Conservation (phyloP, 371 early-diverging fungal genomes). For the Mucor plumbeus region DNA sequence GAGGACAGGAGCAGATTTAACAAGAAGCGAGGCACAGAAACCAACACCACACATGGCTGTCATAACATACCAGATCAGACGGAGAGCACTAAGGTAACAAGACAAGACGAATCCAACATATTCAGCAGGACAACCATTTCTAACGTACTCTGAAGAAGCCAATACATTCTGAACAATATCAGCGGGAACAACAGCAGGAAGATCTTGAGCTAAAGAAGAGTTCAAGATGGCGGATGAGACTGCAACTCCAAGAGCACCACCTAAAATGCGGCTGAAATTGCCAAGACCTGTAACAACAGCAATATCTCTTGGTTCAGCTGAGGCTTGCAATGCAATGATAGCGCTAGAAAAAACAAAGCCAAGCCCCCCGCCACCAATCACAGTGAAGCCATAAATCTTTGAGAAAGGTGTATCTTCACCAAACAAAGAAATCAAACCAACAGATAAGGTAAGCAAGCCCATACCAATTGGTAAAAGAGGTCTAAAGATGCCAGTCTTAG, state of each 20-base stretch:
- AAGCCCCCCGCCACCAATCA: slow-evolving; percentile 32
- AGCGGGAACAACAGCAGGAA: slow-evolving; percentile 32
- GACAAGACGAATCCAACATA: slow-evolving; percentile 26
- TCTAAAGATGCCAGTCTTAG: slow-evolving; percentile 53
- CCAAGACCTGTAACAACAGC: slow-evolving; percentile 54
- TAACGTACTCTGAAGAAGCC: slow-evolving; percentile 40
- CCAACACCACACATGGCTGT: slow-evolving; percentile 42
- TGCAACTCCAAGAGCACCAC: slow-evolving; percentile 57
- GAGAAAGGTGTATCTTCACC: slow-evolving; percentile 36
- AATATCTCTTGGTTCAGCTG: slow-evolving; percentile 46
- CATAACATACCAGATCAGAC: slow-evolving; percentile 44
- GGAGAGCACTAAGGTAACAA: slow-evolving; percentile 36
- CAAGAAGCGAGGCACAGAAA: slow-evolving; percentile 19
- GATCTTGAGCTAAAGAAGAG: slow-evolving; percentile 31
- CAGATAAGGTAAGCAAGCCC: slow-evolving; percentile 36
- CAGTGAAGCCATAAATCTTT: slow-evolving; percentile 47
- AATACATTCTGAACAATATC: slow-evolving; percentile 31
- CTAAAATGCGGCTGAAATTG: slow-evolving; percentile 30
- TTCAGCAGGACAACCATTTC: slow-evolving; percentile 41
- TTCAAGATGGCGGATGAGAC: slow-evolving; percentile 47
- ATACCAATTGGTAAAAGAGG: slow-evolving; percentile 53
- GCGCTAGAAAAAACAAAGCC: slow-evolving; percentile 44
- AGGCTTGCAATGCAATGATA: slow-evolving; percentile 53
- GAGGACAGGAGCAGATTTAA: slow-evolving; percentile 17
- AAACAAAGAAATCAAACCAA: slow-evolving; percentile 40